Evolutionary conservation across 2,329 filamentous ascomycete genomes (phyloP), one percentile per base, ranked within the genome.

Genomic region (Diplodia seriata): DNA sequence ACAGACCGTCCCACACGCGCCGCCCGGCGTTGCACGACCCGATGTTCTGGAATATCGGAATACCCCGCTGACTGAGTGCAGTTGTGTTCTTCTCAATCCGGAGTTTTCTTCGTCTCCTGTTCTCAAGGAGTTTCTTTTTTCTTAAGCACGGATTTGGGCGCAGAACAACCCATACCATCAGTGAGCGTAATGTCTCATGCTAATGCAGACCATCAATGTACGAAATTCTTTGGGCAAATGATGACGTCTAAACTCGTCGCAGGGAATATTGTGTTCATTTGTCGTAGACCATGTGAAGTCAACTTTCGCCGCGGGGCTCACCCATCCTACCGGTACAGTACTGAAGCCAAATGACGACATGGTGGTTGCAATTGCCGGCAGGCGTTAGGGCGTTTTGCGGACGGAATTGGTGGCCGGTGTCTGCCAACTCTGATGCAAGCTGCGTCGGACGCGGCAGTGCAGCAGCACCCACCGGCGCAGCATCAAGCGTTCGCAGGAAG

Each of bases 61-160:
- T 71, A 68, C 75, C 69, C 65, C 43, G 57, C 73, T 76, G 68
- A 75, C 70, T 71, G 68, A 67, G 71, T 68, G 54, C 75, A 97
- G 93, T 76, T 97, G 94, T 81, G 90, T 97, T 70, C 81, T 98
- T 71, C 82, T 97, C 36, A 97, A 97, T 78, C 94, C 94, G 0
- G 93, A 97, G 78, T 97, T 97, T 76, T 92, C 93, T 40, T 91
- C 91, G 12, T 95, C 92, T n/a, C 92, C 93, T 0, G 88, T 97
- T 1, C 84, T 97, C 53, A 97, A 95, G 76, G 93, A 97, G 68
- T 97, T 97, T 76, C 84, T 97, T 62, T 95, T 97, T 77, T 84
- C 83, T 66, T 80, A 40, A 49, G 26, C 18, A 20, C 23, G 23
- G 11, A 2, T 29, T 33, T 29, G 36, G 31, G 43, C 47, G 47